These are phyloP conservation scores for Forsythia viridissima DNA, from an alignment of 257 asterid genomes.

Conservation along the genomic window DNA sequence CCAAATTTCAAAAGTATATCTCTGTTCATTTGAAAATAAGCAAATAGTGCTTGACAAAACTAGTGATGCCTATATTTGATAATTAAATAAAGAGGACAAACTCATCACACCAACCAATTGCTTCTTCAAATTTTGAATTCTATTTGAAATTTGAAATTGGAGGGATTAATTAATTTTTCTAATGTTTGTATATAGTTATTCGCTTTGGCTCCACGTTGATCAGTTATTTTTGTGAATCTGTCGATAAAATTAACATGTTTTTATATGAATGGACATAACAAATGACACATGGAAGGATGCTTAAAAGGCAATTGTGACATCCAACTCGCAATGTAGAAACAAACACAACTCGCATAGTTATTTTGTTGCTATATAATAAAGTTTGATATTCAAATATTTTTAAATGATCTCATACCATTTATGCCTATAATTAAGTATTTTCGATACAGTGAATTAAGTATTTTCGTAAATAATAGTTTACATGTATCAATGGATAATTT, in stretches of 20 bases:
- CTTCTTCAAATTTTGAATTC: neutral
- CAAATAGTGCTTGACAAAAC: neutral
- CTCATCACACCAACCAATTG: conserved; percentile 3
- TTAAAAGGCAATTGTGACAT: neutral
- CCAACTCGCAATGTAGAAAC: neutral
- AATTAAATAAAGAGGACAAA: neutral
- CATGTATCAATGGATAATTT: neutral
- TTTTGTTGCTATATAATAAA: neutral
- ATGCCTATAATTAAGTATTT: neutral
- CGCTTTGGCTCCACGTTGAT: neutral
- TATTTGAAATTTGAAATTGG: neutral
- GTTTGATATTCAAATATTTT: neutral
- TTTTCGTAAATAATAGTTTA: neutral
- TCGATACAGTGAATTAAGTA: neutral
- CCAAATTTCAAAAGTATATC: neutral
- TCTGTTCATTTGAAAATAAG: neutral
- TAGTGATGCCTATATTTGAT: neutral
- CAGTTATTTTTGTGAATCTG: no score
- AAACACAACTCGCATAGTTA: neutral
- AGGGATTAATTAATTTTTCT: neutral
- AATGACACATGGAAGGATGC: neutral
- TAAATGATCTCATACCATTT: neutral
- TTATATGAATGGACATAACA: neutral
- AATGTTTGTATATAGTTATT: neutral
- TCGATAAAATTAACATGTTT: no score